A percentile compares a stretch with the other conserved stretches of the same genome.
These are phyloP conservation scores for Cystobasidiaceae sp. DNA, from an alignment of 1,284 basidiomycete species.

Conservation along the genomic window DNA sequence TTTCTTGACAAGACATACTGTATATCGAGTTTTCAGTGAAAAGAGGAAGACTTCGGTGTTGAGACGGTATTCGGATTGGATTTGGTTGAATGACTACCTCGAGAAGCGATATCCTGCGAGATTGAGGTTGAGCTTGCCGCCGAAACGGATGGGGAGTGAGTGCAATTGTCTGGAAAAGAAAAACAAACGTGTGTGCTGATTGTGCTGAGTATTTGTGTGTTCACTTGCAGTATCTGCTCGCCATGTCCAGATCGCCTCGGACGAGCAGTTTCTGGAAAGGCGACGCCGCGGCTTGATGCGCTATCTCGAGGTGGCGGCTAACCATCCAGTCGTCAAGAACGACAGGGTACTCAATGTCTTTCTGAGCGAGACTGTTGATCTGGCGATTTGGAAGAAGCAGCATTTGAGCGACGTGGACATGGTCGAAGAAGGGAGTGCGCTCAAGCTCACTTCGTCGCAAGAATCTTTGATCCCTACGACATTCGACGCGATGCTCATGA, in stretches of 20 bases:
- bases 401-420: constrained; percentile 45
- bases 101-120: constrained; percentile 75
- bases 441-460: constrained; percentile 71
- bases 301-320: constrained; percentile 74
- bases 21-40: constrained; percentile 10
- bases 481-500: constrained; percentile 75
- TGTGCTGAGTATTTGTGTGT: constrained; percentile 19
- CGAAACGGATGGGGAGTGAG: constrained; percentile 81
- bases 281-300: constrained; percentile 78
- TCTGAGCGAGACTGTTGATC: constrained; percentile 37
- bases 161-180: no score
- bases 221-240: constrained; percentile 3
- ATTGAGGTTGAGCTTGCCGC: constrained; percentile 77
- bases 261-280: constrained; percentile 81
- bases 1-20: constrained; percentile 23
- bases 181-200: no score
- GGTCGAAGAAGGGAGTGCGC: constrained; percentile 80
- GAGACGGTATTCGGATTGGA: constrained; percentile 76
- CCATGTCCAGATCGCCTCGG: constrained; percentile 53
- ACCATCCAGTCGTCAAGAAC: constrained; percentile 81
- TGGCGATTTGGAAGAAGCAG: constrained; percentile 36
- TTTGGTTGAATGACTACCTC: constrained; percentile 77
- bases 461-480: constrained; percentile 89
- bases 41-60: constrained; percentile 43
- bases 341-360: constrained; percentile 78